These are phyloP conservation scores for Micractinium conductrix DNA, from an alignment of 139 green algal genomes.

Conservation along the genomic window DNA sequence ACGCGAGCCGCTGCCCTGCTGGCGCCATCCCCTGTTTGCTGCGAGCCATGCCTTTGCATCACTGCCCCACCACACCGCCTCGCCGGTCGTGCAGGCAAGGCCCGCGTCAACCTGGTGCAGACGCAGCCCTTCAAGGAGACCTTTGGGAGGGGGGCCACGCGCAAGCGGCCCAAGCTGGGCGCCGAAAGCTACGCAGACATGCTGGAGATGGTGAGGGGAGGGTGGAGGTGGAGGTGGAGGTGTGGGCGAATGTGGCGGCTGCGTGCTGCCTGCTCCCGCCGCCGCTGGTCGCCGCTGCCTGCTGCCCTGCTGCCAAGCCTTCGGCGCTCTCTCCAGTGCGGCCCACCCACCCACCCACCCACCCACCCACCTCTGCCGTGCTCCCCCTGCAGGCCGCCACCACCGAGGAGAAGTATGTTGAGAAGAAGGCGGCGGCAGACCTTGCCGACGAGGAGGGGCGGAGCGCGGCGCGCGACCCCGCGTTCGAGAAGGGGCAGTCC, in stretches of 20 bases:
- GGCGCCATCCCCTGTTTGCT: too few relatives aligned
- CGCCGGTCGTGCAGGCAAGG: slow-evolving; percentile 30
- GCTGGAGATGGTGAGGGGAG: slow-evolving; percentile 47
- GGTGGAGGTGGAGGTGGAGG: too few relatives aligned
- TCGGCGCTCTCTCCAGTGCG: not conserved
- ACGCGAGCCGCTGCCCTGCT: too few relatives aligned
- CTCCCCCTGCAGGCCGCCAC: not conserved
- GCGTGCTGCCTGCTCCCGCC: too few relatives aligned
- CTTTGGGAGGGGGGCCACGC: slow-evolving; percentile 82
- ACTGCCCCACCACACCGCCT: not conserved
- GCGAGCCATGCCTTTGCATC: too few relatives aligned
- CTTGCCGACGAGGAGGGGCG: slow-evolving; percentile 32
- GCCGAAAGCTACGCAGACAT: slow-evolving; percentile 76
- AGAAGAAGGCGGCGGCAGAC: slow-evolving; percentile 25
- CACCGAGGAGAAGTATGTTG: not conserved
- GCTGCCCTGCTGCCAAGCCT: not conserved
- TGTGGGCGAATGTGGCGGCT: too few relatives aligned
- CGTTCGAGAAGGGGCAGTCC: slow-evolving; percentile 97
- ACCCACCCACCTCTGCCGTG: not conserved
- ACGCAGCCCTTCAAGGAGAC: slow-evolving; percentile 85
- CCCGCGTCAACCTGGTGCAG: slow-evolving; percentile 78
- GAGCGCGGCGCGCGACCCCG: slow-evolving; percentile 48
- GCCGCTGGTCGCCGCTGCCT: not conserved
- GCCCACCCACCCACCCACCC: not conserved
- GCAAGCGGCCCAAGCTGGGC: slow-evolving; percentile 89